Conservation (phyloP, 306 rosid genomes). For the Aeschynomene evenia region DNA sequence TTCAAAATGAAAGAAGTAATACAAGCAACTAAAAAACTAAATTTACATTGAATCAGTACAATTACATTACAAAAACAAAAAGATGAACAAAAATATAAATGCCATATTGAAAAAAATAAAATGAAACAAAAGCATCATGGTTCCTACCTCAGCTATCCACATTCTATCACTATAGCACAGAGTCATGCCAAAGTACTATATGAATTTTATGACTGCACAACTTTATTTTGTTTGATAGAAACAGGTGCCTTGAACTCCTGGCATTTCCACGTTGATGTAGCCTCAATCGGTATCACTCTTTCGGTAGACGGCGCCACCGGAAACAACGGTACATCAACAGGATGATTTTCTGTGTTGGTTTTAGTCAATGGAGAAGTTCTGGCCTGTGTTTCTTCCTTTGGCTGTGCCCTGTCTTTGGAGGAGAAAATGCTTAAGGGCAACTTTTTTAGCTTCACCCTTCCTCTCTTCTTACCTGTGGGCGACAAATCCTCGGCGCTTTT, state of each 20-base stretch:
- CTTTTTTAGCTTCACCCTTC: slow-evolving; percentile 85
- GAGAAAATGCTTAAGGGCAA: slow-evolving; percentile 71
- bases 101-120: slow-evolving; percentile 36
- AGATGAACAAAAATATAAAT: slow-evolving; percentile 41
- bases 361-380: slow-evolving; percentile 46
- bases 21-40: slow-evolving; percentile 62
- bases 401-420: slow-evolving; percentile 55
- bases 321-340: slow-evolving; percentile 46
- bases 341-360: slow-evolving; percentile 46
- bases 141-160: slow-evolving; percentile 77
- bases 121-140: slow-evolving; percentile 33
- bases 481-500: slow-evolving; percentile 45
- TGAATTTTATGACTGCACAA: too few species aligned
- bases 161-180: slow-evolving; percentile 65
- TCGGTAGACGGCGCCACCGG: slow-evolving; percentile 54
- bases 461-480: slow-evolving; percentile 66
- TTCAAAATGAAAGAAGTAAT: slow-evolving; percentile 39
- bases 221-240: too few species aligned
- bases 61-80: slow-evolving; percentile 59
- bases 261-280: slow-evolving; percentile 78
- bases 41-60: slow-evolving; percentile 69
- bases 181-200: slow-evolving; percentile 77
- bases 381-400: slow-evolving; percentile 50
- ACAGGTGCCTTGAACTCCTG: slow-evolving; percentile 69
- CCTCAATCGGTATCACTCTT: slow-evolving; percentile 57